These are phyloP conservation scores for Nakaseomyces delphensis DNA, from an alignment of 1,139 yeast species.

Conservation along the genomic window DNA sequence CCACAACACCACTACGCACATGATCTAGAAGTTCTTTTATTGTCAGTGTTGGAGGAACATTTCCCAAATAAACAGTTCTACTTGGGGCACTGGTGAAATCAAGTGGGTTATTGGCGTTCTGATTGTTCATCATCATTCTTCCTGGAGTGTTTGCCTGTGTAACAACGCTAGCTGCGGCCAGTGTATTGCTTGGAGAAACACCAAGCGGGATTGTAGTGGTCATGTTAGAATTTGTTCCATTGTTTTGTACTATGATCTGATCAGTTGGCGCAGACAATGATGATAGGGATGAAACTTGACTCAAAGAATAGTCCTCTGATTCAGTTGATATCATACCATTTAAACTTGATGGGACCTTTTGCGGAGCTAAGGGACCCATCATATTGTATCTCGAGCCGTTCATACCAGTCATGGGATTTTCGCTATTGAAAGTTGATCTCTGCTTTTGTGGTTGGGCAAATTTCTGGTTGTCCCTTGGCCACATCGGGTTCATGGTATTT, in stretches of 20 bases:
- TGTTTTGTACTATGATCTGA: not conserved
- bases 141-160: conserved; percentile 21
- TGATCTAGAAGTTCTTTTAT: conserved; percentile 79
- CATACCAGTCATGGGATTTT: conserved; percentile 2
- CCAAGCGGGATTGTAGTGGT: conserved; percentile 6
- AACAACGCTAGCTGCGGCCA: conserved; percentile 16
- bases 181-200: conserved; percentile 6
- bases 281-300: conserved; percentile 4
- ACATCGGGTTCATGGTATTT: not conserved
- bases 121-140: conserved; percentile 10
- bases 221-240: not conserved
- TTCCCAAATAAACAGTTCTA: conserved; percentile 85
- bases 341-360: not conserved
- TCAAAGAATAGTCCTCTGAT: conserved; percentile 3
- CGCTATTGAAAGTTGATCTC: not conserved
- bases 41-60: conserved; percentile 72
- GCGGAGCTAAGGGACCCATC: not conserved
- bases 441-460: conserved; percentile 2
- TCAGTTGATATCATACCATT: conserved; percentile 2
- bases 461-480: not conserved
- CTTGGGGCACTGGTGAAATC: conserved; percentile 49
- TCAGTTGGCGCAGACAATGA: conserved; percentile 6
- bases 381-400: not conserved
- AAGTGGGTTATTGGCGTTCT: conserved; percentile 20
- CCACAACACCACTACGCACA: conserved; percentile 86